Evolutionary conservation across 257 asterid genomes (phyloP).

Genomic region (Przewalskia tangutica): DNA sequence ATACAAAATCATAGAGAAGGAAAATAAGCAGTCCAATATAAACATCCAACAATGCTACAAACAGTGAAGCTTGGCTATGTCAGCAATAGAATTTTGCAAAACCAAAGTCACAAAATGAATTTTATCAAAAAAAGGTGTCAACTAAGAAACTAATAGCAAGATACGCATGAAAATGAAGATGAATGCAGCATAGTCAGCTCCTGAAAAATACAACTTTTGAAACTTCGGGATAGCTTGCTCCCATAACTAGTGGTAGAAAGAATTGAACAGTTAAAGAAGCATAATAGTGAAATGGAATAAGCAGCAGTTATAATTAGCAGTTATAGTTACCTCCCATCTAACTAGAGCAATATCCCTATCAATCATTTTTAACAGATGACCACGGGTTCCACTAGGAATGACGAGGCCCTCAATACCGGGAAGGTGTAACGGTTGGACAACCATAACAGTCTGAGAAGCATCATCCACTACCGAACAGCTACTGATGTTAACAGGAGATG

Average conservation of each 20-base stretch:
- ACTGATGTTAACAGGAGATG: constrained; percentile 63
- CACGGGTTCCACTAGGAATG: constrained; percentile 66
- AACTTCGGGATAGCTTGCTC: not conserved
- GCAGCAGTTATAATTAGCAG: constrained; percentile 12
- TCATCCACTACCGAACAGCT: constrained; percentile 42
- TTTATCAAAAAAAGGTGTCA: not conserved
- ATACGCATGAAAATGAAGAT: not conserved
- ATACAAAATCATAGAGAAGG: not conserved
- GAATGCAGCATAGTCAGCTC: not conserved
- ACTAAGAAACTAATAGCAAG: not conserved
- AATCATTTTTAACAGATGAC: constrained; percentile 77
- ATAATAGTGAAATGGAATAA: constrained; percentile 1
- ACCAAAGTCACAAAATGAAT: not conserved
- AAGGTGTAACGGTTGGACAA: constrained; percentile 40
- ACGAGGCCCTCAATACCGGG: constrained; percentile 70
- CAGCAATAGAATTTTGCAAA: not conserved
- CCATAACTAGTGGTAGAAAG: not conserved
- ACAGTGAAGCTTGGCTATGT: not conserved
- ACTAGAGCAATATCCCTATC: constrained; percentile 54
- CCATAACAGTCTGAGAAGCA: constrained; percentile 44
- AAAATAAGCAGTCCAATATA: not conserved
- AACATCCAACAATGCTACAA: not conserved
- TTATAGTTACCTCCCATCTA: constrained; percentile 79
- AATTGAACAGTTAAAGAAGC: not conserved
- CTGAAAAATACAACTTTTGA: not conserved